Evolutionary conservation across 306 rosid genomes (phyloP).

Genomic region (Ochetophila trinervis): DNA sequence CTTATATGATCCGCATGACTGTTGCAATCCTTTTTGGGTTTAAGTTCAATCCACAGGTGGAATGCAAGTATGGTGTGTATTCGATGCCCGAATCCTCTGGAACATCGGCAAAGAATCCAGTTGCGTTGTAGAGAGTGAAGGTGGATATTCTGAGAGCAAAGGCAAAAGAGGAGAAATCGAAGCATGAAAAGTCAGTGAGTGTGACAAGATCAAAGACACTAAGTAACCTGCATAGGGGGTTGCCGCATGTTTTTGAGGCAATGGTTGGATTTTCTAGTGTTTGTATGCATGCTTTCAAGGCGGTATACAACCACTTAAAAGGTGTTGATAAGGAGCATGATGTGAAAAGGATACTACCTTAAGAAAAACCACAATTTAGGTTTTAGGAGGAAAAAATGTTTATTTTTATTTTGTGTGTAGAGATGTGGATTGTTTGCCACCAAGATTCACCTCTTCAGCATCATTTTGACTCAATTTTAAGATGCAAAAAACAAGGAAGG

Average conservation of each 20-base stretch:
- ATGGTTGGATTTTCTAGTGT: slow-evolving; percentile 95
- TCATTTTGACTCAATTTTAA: neutral
- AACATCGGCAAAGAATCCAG: slow-evolving; percentile 39
- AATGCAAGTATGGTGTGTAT: slow-evolving; percentile 68
- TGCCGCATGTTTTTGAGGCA: slow-evolving; percentile 91
- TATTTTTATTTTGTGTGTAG: slow-evolving; percentile 24
- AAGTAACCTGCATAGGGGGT: slow-evolving; percentile 88
- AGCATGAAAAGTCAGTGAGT: slow-evolving; percentile 69
- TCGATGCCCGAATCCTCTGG: slow-evolving; percentile 45
- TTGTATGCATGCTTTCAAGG: slow-evolving; percentile 75
- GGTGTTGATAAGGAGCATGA: slow-evolving; percentile 46
- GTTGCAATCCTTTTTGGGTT: no score
- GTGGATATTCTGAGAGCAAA: slow-evolving; percentile 60
- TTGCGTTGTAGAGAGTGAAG: slow-evolving; percentile 62
- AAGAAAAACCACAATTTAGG: neutral
- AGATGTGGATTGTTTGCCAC: neutral
- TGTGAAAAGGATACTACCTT: slow-evolving; percentile 58
- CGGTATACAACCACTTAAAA: slow-evolving; percentile 77
- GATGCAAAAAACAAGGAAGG: neutral
- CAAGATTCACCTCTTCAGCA: slow-evolving; percentile 1
- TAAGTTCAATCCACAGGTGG: no score
- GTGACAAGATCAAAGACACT: slow-evolving; percentile 87
- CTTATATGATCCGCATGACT: no score
- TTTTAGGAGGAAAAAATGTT: neutral
- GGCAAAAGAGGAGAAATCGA: slow-evolving; percentile 82